These are phyloP conservation scores for Nothophaeocryptopus gaeumannii DNA, from an alignment of 2,329 filamentous ascomycete genomes.

Conservation along the genomic window DNA sequence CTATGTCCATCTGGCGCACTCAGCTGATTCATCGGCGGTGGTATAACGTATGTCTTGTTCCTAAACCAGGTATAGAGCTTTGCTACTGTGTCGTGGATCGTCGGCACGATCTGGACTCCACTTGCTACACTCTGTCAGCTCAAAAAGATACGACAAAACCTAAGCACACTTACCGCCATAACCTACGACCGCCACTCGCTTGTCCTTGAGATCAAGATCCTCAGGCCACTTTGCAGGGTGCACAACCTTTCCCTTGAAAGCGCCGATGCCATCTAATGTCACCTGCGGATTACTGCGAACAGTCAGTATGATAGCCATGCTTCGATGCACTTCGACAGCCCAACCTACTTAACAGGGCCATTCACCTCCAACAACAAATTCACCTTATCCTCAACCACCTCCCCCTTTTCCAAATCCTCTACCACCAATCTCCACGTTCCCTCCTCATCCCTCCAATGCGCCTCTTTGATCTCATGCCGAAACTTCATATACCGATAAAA, in stretches of 20 bases:
- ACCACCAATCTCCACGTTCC: conserved; percentile 14
- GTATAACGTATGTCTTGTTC: no score
- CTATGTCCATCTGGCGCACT: no score
- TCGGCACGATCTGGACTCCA: conserved; percentile 14
- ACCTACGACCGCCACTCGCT: conserved; percentile 15
- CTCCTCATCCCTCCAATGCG: conserved; percentile 16
- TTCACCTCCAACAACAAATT: conserved; percentile 18
- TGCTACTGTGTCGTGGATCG: conserved; percentile 14
- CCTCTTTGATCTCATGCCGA: conserved; percentile 13
- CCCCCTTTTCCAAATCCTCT: conserved; percentile 1
- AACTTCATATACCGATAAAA: conserved; percentile 21
- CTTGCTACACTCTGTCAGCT: no score
- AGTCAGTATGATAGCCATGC: no score
- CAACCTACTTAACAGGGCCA: conserved; percentile 9
- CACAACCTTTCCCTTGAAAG: conserved; percentile 18
- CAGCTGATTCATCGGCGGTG: no score
- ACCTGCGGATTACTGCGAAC: neutral
- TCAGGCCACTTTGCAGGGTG: conserved; percentile 16
- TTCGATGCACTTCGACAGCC: no score
- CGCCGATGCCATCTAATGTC: conserved; percentile 5
- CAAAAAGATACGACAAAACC: no score
- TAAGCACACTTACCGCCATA: conserved; percentile 9
- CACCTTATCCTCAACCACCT: conserved; percentile 14
- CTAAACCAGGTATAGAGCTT: conserved; percentile 10
- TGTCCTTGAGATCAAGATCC: conserved; percentile 9